Evolutionary conservation across 345 rosid species (phyloP).

Genomic region (Crucihimalaya himalaica): DNA sequence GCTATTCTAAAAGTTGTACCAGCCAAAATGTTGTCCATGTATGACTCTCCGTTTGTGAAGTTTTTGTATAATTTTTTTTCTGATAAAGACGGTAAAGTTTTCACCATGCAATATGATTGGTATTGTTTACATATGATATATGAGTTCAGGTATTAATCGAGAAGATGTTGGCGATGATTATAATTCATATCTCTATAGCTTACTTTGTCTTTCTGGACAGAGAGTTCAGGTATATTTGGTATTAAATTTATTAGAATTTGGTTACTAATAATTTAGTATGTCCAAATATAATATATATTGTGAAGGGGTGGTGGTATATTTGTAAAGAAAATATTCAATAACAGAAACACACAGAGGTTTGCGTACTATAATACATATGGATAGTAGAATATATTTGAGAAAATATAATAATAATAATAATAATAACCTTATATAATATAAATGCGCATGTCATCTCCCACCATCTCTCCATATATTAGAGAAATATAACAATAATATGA

Average conservation of each 20-base stretch:
- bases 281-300: not conserved
- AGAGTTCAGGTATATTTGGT: not conserved
- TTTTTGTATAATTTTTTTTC: not conserved
- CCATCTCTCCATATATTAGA: no score
- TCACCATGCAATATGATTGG: not conserved
- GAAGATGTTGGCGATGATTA: constrained; percentile 5
- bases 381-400: not conserved
- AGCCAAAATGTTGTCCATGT: not conserved
- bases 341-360: not conserved
- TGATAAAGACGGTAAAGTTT: not conserved
- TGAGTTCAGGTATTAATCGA: not conserved
- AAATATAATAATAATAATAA: no score
- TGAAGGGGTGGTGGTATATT: not conserved
- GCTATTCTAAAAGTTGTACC: not conserved
- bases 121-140: not conserved
- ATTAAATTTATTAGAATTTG: constrained; percentile 16
- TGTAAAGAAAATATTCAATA: not conserved
- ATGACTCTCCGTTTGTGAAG: not conserved
- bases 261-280: not conserved
- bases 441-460: no score
- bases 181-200: not conserved
- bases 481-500: no score
- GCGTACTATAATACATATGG: constrained; percentile 18
- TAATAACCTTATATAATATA: no score
- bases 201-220: not conserved